Base-by-base conservation (phyloP, 306 rosid genomes). In the Begonia peltatifolia region DNA sequence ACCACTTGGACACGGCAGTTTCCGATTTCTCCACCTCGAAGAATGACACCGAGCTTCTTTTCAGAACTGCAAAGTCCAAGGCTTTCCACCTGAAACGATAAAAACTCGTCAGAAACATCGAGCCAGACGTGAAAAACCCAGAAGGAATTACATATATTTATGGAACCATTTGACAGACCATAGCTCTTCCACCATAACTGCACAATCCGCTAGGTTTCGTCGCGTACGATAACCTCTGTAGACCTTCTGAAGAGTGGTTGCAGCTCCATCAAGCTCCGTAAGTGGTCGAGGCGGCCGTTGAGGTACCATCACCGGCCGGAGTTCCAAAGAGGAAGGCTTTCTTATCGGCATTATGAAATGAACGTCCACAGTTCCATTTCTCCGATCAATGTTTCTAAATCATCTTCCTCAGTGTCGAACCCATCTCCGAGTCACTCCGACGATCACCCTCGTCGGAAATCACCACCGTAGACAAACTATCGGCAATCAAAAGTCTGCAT, bases 191-290 rank as follows among this genome's bases (percentile, higher is more conserved):
- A 71, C 70, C 23, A 71, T 59, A 23, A 74, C 80, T 6, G 78
- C 80, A 63, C 80, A 78, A 65, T 78, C 84, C 20, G 84, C 84
- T 15, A 78, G 66, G 60, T 68, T 74, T 10, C 84, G 52, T 65
- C 80, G 57, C 6, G 78, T 74, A 63, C 75, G 48, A 48, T 78
- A 78, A 66, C 84, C 74, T 71, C 68, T 78, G 63, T 78, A 78
- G 30, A 71, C 80, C 25, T 78, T 78, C 76, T 78, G 80, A 14
- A 78, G 70, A 69, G 2, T 78, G 44, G 77, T 68, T 41, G 80
- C 80, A 10, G 80, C 80, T 42, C 74, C 79, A 60, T 77, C 71
- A 25, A 54, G 69, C 59, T 72, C 63, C 12, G 47, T 62, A 12
- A 56, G 56, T 2, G 76, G 73, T 58, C 43, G 53, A 15, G 66